phyloP scores from a whole-genome alignment of 2,329 filamentous ascomycete genomes.

The Paraphoma sp. region DNA sequence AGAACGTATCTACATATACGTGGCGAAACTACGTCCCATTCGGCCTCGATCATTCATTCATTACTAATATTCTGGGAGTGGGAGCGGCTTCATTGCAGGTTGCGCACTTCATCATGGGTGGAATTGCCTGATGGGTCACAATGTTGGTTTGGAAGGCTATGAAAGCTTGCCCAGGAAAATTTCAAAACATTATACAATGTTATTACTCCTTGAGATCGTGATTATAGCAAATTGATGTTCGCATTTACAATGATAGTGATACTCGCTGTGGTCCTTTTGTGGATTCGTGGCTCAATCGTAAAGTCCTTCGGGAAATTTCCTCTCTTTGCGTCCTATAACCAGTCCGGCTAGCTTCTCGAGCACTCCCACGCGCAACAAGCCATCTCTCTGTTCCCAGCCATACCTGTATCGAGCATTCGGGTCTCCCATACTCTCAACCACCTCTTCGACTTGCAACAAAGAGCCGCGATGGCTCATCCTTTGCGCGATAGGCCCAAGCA shows the following conservation, averaged over 20 bases:
- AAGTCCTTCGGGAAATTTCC: not conserved
- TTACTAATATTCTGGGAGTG: no score
- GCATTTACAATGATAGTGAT: not conserved
- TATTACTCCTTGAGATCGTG: no score
- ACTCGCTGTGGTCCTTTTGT: not conserved
- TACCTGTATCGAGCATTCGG: not conserved
- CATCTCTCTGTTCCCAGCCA: not conserved
- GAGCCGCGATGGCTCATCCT: not conserved
- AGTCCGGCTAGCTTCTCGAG: not conserved
- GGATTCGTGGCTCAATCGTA: not conserved
- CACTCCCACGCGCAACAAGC: not conserved
- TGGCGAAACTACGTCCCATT: no score
- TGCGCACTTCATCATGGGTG: no score
- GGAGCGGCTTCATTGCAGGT: no score
- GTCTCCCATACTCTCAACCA: not conserved
- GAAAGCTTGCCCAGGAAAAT: no score
- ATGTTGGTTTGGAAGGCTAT: no score
- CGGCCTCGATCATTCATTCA: no score
- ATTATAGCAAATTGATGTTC: no score
- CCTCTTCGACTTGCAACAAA: not conserved
- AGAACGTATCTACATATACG: no score
- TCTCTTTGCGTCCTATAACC: not conserved
- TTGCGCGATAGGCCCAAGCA: not conserved
- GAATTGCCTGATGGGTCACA: no score
- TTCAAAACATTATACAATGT: no score